Evolutionary conservation across 371 early-diverging fungal genomes (phyloP).

Genomic region (Funneliformis caledonium): DNA sequence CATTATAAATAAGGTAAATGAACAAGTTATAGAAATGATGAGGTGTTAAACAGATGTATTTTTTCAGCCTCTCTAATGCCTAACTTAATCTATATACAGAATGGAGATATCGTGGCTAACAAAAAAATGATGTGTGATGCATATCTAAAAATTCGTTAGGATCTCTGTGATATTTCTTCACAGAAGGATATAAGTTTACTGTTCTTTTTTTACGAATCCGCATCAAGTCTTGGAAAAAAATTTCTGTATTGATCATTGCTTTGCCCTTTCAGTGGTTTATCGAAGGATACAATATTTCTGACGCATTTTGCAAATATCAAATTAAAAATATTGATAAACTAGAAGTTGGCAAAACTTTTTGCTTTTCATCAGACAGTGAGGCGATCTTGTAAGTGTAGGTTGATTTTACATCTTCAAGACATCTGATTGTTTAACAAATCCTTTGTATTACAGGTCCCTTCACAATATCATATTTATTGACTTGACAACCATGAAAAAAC

Average conservation of each 20-base stretch:
- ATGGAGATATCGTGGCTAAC: constrained; percentile 4
- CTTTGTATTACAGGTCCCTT: constrained; percentile 23
- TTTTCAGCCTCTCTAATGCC: background rate
- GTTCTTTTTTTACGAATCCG: constrained; percentile 2
- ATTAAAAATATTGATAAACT: constrained; percentile 14
- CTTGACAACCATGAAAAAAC: background rate
- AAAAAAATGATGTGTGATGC: constrained; percentile 1
- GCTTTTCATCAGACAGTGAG: background rate
- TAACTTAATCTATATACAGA: constrained; percentile 6
- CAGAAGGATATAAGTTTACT: constrained; percentile 23
- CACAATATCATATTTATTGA: constrained; percentile 15
- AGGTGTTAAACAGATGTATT: background rate
- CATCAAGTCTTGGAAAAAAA: background rate
- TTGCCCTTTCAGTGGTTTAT: constrained; percentile 12
- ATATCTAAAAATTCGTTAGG: background rate
- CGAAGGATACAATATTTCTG: no score
- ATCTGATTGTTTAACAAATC: background rate
- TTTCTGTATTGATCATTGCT: background rate
- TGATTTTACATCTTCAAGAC: background rate
- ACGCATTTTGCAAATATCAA: constrained; percentile 1
- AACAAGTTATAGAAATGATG: constrained; percentile 2
- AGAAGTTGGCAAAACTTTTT: background rate
- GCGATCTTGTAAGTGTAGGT: constrained; percentile 16
- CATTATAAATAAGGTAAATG: constrained; percentile 5
- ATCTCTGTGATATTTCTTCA: constrained; percentile 7